phyloP scores from a whole-genome alignment of 1,284 basidiomycete species.

The Nidula niveotomentosa region DNA sequence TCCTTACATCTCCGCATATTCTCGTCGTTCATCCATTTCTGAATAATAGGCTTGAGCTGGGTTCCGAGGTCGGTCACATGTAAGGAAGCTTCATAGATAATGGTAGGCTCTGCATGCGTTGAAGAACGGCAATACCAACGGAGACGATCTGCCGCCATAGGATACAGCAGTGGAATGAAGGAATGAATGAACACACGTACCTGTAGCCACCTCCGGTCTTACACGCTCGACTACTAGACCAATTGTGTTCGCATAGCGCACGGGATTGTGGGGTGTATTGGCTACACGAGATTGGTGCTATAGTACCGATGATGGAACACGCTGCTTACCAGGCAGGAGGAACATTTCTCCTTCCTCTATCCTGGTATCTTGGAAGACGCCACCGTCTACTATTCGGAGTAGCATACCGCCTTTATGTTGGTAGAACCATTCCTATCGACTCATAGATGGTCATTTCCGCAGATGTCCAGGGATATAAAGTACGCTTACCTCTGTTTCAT shows the following conservation, averaged over 20 bases:
- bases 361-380: constrained; percentile 82
- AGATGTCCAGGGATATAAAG: neutral
- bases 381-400: constrained; percentile 84
- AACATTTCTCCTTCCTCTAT: constrained; percentile 98
- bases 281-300: constrained; percentile 41
- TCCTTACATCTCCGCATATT: constrained; percentile 65
- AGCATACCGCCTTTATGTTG: constrained; percentile 93
- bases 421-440: constrained; percentile 88
- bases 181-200: constrained; percentile 29
- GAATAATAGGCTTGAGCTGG: constrained; percentile 92
- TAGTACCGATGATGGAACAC: neutral
- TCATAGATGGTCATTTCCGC: neutral
- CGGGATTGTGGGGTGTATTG: constrained; percentile 95
- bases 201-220: constrained; percentile 64
- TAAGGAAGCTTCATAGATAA: constrained; percentile 87
- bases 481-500: constrained; percentile 77
- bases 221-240: constrained; percentile 96
- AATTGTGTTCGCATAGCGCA: constrained; percentile 88
- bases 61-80: constrained; percentile 92
- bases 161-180: neutral
- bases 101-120: constrained; percentile 68
- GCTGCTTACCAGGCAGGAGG: constrained; percentile 77
- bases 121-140: constrained; percentile 91
- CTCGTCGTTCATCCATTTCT: constrained; percentile 69
- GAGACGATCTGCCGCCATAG: constrained; percentile 67